Base-by-base conservation (phyloP, 1,284 basidiomycete species). In the Sporisorium iseilematis-ciliati region DNA sequence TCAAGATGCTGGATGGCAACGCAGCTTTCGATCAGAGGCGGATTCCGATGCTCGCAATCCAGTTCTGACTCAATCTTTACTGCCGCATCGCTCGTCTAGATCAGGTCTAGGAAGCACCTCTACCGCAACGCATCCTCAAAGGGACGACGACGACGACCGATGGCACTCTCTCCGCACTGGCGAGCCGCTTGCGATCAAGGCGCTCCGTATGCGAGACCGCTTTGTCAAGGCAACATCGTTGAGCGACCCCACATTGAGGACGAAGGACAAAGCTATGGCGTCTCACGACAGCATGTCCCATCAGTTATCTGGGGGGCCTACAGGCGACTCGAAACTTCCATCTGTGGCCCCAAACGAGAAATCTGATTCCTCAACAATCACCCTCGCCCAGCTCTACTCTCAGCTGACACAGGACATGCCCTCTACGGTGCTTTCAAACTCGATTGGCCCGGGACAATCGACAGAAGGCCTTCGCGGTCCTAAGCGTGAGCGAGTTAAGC, bases 211-310 rank as follows among this genome's bases (percentile, higher is more conserved):
- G 43, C 60, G 31, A 4, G 35, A 50, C 23, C 66, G 71, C 33
- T 74, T 74, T 42, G 72, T 75, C 43, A 57, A 33, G 35, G 66
- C 66, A 4, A 70, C 66, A 10, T 12, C 20, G 1, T n/a, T 75
- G 49, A 70, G 66, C 50, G 60, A 75, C 40, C 59, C 72, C 10
- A 42, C 57, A 25, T 45, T 49, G 6, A 16, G 29, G 29, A 16
- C 29, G 16, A 26, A 11, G 26, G 25, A 12, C 43, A 5, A 46
- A 26, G 12, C 23, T 14, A 6, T 7, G 16, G 26, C 23, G 16
- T 16, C 11, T 26, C 11, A 46, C 23, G 23, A 23, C 10, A 16
- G 35, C 16, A 14, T 14, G 35, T 14, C 35, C 3, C 35, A 38
- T 38, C 35, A 38, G 35, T 11, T 12, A 3, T 16, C 35, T 14